Evolutionary conservation across 768 basidiomycete species (phyloP).

Genomic region (Boletus speciosus): DNA sequence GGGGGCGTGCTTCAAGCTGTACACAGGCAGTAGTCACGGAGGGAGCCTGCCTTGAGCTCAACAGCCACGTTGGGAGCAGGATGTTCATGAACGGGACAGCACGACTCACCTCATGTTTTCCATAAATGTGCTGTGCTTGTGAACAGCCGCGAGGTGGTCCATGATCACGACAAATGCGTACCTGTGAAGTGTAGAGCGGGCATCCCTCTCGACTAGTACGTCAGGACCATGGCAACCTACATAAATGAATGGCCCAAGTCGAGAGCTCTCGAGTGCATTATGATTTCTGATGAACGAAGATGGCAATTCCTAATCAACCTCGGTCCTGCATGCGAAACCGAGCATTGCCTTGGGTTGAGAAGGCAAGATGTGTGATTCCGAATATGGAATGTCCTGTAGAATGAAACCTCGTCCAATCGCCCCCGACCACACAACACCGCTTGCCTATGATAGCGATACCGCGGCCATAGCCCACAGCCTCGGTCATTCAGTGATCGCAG

Average conservation of each 20-base stretch:
- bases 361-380: constrained; percentile 12
- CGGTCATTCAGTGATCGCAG: constrained; percentile 9
- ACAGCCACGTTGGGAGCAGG: constrained; percentile 33
- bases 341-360: constrained; percentile 17
- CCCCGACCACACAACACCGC: constrained; percentile 5
- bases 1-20: constrained; percentile 30
- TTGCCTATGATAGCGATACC: constrained; percentile 17
- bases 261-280: constrained; percentile 1
- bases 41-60: constrained; percentile 33
- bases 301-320: constrained; percentile 9
- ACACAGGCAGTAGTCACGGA: constrained; percentile 31
- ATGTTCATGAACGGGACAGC: constrained; percentile 30
- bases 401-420: constrained; percentile 14
- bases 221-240: constrained; percentile 26
- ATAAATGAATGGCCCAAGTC: constrained; percentile 5
- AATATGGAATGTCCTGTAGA: constrained; percentile 28
- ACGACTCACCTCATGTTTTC: constrained; percentile 39
- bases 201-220: constrained; percentile 19
- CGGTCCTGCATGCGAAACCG: constrained; percentile 6
- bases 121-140: constrained; percentile 30
- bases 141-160: constrained; percentile 33
- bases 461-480: constrained; percentile 9
- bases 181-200: constrained; percentile 22
- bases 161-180: constrained; percentile 33
- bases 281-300: constrained; percentile 7